Base-by-base conservation (phyloP, 2,329 filamentous ascomycete species). In the Colletotrichum eleusines region DNA sequence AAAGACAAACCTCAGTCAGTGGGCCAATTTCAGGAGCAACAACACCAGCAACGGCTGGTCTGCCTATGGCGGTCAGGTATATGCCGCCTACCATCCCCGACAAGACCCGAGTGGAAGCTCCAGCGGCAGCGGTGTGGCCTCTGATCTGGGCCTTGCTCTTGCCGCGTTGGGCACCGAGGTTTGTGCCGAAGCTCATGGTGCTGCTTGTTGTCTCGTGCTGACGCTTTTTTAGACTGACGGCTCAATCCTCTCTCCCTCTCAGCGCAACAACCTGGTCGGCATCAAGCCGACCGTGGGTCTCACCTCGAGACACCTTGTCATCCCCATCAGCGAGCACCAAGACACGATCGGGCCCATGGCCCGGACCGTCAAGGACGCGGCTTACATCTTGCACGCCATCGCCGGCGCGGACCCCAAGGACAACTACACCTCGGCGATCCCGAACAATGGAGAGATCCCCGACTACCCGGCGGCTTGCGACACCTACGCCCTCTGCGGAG, bases 251-350 rank as follows among this genome's bases (percentile, higher is more conserved):
- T 84, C 81, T 5, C 91, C 91, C 0, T 76, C 82, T 1, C 73
- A 78, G 33, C 66, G 74, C 1, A 91, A 88, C 78, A 90, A 90
- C 63, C 73, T 92, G 1, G 90, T 92, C 0, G 91, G 89, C 1
- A 89, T 93, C 77, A 91, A 90, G 76, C 89, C 90, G 1, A 91
- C 89, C 0, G 88, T 92, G 1, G 91, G 90, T 0, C 81, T 92
- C 4, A 91, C 87, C 0, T 90, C 88, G 1, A 82, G 88, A 18
- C 80, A 85, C 72, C 81, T 91, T 5, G 90, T 91, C 1, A 88
- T 92, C n/a, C 90, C 90, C 0, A 88, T 92, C 7, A 87, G 85
- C 18, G 78, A 84, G 48, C 86, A 89, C 74, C 88, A 90, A 74
- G 91, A 93, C 74, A 89, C 86, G 0, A 83, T 92, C 1, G 91